Base-by-base conservation (phyloP, 2,329 filamentous ascomycete species). In the Botrytis pseudocinerea region DNA sequence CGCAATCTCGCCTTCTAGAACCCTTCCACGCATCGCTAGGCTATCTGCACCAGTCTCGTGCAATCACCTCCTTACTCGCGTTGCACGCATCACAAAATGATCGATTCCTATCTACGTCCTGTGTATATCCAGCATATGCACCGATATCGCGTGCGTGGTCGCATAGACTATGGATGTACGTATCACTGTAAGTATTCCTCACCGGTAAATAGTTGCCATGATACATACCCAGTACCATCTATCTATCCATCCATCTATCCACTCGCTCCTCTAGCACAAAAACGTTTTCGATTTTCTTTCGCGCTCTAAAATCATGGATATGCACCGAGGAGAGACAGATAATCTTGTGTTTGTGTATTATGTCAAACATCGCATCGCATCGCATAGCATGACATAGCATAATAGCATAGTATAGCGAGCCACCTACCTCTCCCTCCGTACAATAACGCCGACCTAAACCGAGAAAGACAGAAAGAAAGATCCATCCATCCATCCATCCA, bases 1-100 rank as follows among this genome's bases (percentile, higher is more conserved):
- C 51, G 35, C 44, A 65, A 65, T 8, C 38, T 32, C 32, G 25
- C 60, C 69, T 71, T 71, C 69, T 57, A 71, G 69, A 71, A 65
- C 20, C 59, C 60, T 71, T 71, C 60, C 38, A 71, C 60, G 60
- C 69, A 38, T 28, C 32, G 60, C 4, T 22, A 57, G 46, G 69
- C 60, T 57, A 32, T 63, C 46, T 54, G 64, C 64, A 68, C 40
- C 35, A 12, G 44, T 71, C n/a, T 71, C 28, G 69, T 71, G 69
- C 64, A 22, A 57, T 51, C 2, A 18, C 22, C n/a, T 14, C 42
- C 44, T 38, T 62, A 7, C 14, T 40, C n/a, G 20, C 20, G 60
- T 61, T 57, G 18, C 69, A 18, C 32, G 25, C n/a, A 9, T 51
- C 60, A 42, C 8, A 44, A 61, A 40, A 65, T 25, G 22, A 46